Conservation (phyloP, 768 basidiomycete species). For the Suillus clintonianus region DNA sequence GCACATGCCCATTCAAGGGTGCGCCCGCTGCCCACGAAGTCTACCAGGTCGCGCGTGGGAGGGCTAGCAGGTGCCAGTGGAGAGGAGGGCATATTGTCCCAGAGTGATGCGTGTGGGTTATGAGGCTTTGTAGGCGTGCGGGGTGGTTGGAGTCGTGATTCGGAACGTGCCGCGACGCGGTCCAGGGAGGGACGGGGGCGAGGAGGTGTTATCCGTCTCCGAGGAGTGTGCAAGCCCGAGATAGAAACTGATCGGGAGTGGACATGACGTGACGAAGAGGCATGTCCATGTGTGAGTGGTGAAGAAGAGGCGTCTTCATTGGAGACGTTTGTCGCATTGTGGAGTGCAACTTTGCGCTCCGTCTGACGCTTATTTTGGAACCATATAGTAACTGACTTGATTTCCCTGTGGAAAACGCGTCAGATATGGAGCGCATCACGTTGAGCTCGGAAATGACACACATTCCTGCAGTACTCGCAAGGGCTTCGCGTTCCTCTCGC, state of each 20-base stretch:
- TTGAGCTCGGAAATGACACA: constrained; percentile 33
- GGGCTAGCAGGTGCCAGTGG: constrained; percentile 48
- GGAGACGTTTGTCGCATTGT: constrained; percentile 31
- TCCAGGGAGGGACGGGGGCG: constrained; percentile 33
- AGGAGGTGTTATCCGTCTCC: constrained; percentile 30
- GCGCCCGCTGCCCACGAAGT: constrained; percentile 27
- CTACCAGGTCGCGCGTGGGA: constrained; percentile 31
- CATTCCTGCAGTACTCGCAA: constrained; percentile 65
- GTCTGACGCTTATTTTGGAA: constrained; percentile 40
- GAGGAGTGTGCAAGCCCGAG: constrained; percentile 24
- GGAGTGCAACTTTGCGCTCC: constrained; percentile 56
- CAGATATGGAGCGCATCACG: constrained; percentile 7
- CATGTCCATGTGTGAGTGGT: constrained; percentile 25
- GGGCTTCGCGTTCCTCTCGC: constrained; percentile 67
- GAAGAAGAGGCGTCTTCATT: constrained; percentile 21
- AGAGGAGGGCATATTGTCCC: constrained; percentile 37
- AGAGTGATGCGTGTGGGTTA: constrained; percentile 27
- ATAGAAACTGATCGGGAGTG: constrained; percentile 37
- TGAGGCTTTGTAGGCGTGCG: constrained; percentile 32
- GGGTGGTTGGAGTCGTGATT: constrained; percentile 29
- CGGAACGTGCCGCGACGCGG: constrained; percentile 31
- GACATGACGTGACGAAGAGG: constrained; percentile 33
- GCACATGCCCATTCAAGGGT: constrained; percentile 36
- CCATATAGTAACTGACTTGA: constrained; percentile 38
- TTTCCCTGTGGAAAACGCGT: constrained; percentile 27